These are phyloP conservation scores for Raphanus hybrid DNA, from an alignment of 441 rosid species.

Conservation along the genomic window DNA sequence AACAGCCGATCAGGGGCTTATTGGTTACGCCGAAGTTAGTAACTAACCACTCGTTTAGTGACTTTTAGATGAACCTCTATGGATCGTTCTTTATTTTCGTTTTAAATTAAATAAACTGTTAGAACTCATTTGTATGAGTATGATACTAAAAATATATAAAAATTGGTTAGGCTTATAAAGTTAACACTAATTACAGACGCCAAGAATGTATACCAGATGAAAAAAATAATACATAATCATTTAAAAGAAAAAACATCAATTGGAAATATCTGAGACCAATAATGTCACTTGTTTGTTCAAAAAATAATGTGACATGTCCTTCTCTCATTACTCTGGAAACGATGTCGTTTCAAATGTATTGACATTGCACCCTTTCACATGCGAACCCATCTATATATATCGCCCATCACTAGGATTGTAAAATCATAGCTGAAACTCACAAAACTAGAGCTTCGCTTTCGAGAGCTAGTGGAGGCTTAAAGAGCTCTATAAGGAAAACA, in stretches of 20 bases:
- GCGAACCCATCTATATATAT: conserved; percentile 37
- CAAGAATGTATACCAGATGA: conserved; percentile 37
- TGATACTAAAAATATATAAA: neutral
- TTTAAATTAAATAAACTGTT: neutral
- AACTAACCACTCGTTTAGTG: conserved; percentile 27
- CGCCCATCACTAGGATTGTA: conserved; percentile 16
- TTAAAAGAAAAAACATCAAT: conserved; percentile 4
- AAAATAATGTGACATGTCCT: conserved; percentile 29
- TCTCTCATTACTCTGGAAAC: conserved; percentile 27
- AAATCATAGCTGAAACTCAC: conserved; percentile 30
- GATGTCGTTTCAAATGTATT: conserved; percentile 35
- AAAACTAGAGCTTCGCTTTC: conserved; percentile 31
- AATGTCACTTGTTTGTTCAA: neutral
- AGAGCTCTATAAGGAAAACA: conserved; percentile 19
- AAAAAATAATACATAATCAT: conserved; percentile 9
- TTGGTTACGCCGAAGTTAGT: conserved; percentile 20
- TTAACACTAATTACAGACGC: conserved; percentile 32
- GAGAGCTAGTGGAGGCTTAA: conserved; percentile 24
- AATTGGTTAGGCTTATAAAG: conserved; percentile 23
- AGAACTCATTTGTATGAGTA: conserved; percentile 23
- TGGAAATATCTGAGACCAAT: conserved; percentile 36
- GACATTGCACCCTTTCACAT: conserved; percentile 37
- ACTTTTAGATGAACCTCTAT: conserved; percentile 24
- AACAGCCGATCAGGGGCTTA: conserved; percentile 4
- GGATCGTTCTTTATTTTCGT: conserved; percentile 30